Conservation (phyloP, 1,139 yeast genomes). For the Pneumocystis oryctolagi region DNA sequence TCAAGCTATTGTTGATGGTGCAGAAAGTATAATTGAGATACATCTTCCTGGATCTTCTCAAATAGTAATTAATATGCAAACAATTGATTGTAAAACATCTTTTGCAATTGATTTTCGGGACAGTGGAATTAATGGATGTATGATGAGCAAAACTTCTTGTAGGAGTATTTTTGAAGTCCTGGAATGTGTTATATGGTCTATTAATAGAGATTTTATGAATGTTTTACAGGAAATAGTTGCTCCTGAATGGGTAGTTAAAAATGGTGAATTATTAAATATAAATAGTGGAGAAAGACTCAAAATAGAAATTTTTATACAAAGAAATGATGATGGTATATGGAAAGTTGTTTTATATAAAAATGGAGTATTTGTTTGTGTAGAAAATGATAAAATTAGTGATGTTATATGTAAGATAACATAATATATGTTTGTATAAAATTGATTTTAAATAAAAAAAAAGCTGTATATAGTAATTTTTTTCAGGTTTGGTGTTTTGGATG, state of each 20-base stretch:
- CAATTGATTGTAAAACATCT: neutral
- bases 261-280: neutral
- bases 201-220: neutral
- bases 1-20: neutral
- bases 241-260: neutral
- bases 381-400: neutral
- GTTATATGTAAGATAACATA: neutral
- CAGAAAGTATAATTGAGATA: neutral
- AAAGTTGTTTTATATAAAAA: neutral
- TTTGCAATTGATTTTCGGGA: neutral
- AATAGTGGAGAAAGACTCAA: neutral
- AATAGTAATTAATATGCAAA: neutral
- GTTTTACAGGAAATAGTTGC: neutral
- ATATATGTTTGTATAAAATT: neutral
- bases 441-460: neutral
- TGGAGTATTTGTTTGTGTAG: neutral
- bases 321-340: neutral
- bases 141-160: neutral
- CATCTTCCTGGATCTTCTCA: neutral
- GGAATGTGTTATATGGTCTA: neutral
- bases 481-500: neutral
- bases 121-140: neutral
- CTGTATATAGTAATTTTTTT: conserved; percentile 20
- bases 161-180: neutral
- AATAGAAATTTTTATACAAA: neutral